Evolutionary conservation across 495 filamentous ascomycete species (phyloP), one percentile per base, ranked within the genome.

Genomic region (Aspergillus campestris): DNA sequence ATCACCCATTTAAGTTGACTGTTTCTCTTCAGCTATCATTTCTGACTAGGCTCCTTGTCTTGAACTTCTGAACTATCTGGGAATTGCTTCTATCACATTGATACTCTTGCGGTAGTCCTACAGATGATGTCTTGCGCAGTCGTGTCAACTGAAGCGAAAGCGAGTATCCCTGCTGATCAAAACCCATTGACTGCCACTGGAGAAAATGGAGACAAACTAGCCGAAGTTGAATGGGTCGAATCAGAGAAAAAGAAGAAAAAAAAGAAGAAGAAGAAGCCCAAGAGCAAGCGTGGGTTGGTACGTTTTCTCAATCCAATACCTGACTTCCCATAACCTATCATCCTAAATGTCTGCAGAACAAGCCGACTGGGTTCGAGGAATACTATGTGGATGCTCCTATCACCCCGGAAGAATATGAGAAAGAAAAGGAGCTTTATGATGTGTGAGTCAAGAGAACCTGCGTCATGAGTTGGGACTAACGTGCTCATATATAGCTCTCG

Each of bases 331-430:
- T 33, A 27, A 9, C 35, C 6, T 35, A 7, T 18, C 11, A 27
- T 12, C 7, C 42, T 59, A 30, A 59, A 38, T 49, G 1, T 41
- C 33, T 38, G 44, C 34, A 77, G 71, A 52, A 53, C 41, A 63
- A 67, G 37, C 70, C 75, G 4, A 75, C 77, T n/a, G 81, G 82
- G 0, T 84, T 83, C 45, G 80, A 83, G 51, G 83, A 88, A 32
- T 88, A 76, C 57, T 87, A 74, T 59, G 81, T 79, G 34, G 89
- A 96, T 57, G 72, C 78, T 5, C 89, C 91, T 1, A 61, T 94
- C 31, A 89, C 84, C 0, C 82, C 82, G 0, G 72, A 68, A 0
- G 76, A 92, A 54, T 66, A 71, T 41, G 55, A 70, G 4, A 67
- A 85, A 40, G 84, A 91, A 58, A 64, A 67, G 14, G 55, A 66